Base-by-base conservation (phyloP, 2,329 filamentous ascomycete genomes). In the Hypoxylon sp. region DNA sequence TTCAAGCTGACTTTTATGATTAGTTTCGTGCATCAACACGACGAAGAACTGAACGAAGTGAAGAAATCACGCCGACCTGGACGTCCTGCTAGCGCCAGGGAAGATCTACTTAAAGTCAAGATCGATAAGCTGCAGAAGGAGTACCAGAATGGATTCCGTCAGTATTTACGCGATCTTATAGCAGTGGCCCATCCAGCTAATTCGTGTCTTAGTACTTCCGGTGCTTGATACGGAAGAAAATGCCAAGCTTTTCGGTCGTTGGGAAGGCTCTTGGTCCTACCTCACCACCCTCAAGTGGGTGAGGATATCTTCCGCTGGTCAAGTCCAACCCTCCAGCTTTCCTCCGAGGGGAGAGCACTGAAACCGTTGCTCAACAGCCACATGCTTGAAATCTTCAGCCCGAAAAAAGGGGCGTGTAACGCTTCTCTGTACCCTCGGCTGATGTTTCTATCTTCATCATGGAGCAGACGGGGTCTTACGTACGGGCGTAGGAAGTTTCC, bases 221-320 rank as follows among this genome's bases (percentile, higher is more conserved):
- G 92, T 98, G 77, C 82, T 98, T 59, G 87, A 89, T 61, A 86
- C 89, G 46, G 83, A 86, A 44, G 86, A 90, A 52, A 93, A 90
- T 72, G 81, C 92, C 56, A 80, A 85, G 63, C 85, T 87, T 71
- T 80, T 98, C 44, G 86, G 88, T 69, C 84, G 85, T 21, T 98
- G 94, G 93, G 92, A 93, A 71, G 92, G 92, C 3, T 88, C 92
- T 27, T 98, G 95, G 95, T 86, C 92, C 7, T 91, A 91, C 74
- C 85, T 98, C 69, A 88, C 90, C 35, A 91, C 87, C 7, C 79
- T 98, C 72, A 88, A 90, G 66, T 98, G 94, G 86, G 85, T 93
- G 67, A 90, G 93, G 68, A 83, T 98, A 62, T 87, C 87, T 3
- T 88, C 86, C 62, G 84, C 87, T 31, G 93, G 93, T 3, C 82